Evolutionary conservation across 2,329 filamentous ascomycete species (phyloP), one percentile per base, ranked within the genome.

Genomic region (Grosmannia clavigera): DNA sequence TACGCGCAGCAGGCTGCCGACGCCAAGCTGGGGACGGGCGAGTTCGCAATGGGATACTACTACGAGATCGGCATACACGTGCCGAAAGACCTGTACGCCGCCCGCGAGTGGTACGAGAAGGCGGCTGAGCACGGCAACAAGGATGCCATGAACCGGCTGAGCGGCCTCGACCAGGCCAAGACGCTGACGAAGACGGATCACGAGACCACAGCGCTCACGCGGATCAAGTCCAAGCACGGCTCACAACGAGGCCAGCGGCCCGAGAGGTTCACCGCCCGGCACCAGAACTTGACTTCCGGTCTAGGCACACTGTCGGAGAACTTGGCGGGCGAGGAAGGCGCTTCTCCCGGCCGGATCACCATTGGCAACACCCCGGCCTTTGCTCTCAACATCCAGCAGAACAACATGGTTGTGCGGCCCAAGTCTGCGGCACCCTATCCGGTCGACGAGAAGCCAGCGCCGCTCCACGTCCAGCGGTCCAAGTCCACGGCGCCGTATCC

Each of bases 1-100:
- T 97, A 96, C 69, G 94, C 94, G 1, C 84, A 92, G 67, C 83
- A 92, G 65, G 94, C 94, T 12, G 92, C 94, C 10, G 78, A 83
- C 57, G 82, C 85, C 48, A 91, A 91, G 60, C 80, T 97, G 56
- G 81, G 90, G 0, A 97, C 92, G 0, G 94, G 92, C 56, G 91
- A 97, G 71, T 99, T 99, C 69, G 94, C 94, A 31, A 83, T 99
- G 78, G 92, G 92, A 12, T 99, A 99, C 73, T 99, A 97, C 75
- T 84, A 94, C 70, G 94, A 99, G 71, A 95, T 99, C 66, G 94
- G 94, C 66, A 95, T 99, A 70, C 86, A 91, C 69, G 88, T 95
- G 29, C 82, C 84, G n/a, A 87, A 90, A 65, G 89, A 92, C 69
- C 74, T 96, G 51, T 81, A 84, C 57, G 88, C 94, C 70, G 92